Percentiles rank a stretch among this genome's conserved stretches.
phyloP scores from a whole-genome alignment of 805 yeast genomes.

The Candida corydali region DNA sequence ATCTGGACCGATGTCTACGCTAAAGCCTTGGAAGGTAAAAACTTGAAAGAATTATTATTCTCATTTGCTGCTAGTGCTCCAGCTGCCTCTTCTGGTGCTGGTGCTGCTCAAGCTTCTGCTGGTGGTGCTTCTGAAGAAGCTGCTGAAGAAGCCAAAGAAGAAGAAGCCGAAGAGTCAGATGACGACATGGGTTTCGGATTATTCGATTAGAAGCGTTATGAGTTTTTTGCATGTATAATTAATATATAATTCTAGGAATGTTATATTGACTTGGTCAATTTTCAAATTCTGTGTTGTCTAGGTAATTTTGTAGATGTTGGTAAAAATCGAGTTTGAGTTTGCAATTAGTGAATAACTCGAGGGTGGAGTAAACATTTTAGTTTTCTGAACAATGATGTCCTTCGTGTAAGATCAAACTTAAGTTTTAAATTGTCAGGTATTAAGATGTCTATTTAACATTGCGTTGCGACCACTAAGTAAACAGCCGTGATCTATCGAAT shows the following conservation, averaged over 20 bases:
- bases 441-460: too few relatives aligned
- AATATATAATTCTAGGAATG: neutral
- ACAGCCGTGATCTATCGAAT: too few relatives aligned
- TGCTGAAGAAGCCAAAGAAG: conserved; percentile 65
- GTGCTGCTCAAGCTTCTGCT: conserved; percentile 30
- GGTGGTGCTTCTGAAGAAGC: conserved; percentile 59
- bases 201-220: conserved; percentile 69
- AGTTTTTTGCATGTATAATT: conserved; percentile 1
- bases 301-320: neutral
- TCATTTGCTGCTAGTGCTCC: conserved; percentile 48
- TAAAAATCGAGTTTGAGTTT: neutral
- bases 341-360: too few relatives aligned
- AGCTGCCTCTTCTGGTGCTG: conserved; percentile 33
- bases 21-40: conserved; percentile 80
- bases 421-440: too few relatives aligned
- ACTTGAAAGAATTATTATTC: conserved; percentile 73
- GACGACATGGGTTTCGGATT: conserved; percentile 95
- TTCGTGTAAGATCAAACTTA: too few relatives aligned
- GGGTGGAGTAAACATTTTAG: too few relatives aligned
- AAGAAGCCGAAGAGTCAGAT: conserved; percentile 62
- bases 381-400: too few relatives aligned
- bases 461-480: too few relatives aligned
- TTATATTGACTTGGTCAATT: too few relatives aligned
- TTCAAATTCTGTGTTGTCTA: too few relatives aligned
- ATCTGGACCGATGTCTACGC: conserved; percentile 89